Conservation (phyloP, 495 filamentous ascomycete species). For the Glonium stellatum region DNA sequence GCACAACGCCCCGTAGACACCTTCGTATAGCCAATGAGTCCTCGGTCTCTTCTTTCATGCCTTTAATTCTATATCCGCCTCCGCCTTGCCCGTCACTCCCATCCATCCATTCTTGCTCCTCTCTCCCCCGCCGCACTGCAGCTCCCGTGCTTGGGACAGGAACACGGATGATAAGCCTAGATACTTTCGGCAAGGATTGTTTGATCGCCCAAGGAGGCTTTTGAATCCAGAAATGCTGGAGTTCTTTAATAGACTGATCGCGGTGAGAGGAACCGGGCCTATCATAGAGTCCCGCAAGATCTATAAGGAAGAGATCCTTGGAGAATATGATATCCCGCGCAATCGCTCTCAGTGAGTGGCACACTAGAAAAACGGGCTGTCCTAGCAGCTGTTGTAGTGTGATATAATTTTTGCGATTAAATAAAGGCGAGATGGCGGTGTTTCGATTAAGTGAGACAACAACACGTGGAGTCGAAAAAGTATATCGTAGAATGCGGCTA, state of each 20-base stretch:
- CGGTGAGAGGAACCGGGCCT: slow-evolving; percentile 11
- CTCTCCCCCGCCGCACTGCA: slow-evolving; percentile 11
- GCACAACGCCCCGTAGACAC: slow-evolving; percentile 11
- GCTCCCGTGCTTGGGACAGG: slow-evolving; percentile 23
- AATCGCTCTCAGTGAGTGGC: slow-evolving; percentile 6
- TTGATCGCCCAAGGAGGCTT: slow-evolving; percentile 11
- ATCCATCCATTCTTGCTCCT: slow-evolving; percentile 26
- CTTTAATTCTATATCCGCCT: slow-evolving; percentile 18
- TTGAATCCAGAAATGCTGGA: slow-evolving; percentile 18
- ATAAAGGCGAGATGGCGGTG: slow-evolving; percentile 2
- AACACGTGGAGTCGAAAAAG: slow-evolving; percentile 7
- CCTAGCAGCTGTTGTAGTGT: slow-evolving; percentile 11
- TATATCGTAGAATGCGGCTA: slow-evolving; percentile 17
- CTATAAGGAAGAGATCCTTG: slow-evolving; percentile 16
- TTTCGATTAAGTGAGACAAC: slow-evolving; percentile 12
- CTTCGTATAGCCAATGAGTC: slow-evolving; percentile 18
- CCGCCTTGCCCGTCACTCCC: slow-evolving; percentile 25
- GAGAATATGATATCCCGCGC: slow-evolving; percentile 12
- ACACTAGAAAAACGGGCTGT: slow-evolving; percentile 17
- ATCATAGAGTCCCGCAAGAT: slow-evolving; percentile 19
- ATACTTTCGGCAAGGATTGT: slow-evolving; percentile 13
- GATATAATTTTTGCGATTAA: slow-evolving; percentile 3
- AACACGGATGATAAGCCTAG: slow-evolving; percentile 15
- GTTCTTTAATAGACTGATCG: slow-evolving; percentile 12
- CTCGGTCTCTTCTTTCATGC: slow-evolving; percentile 17